Conservation (phyloP, 257 asterid species). For the Nicotiana tabacum region DNA sequence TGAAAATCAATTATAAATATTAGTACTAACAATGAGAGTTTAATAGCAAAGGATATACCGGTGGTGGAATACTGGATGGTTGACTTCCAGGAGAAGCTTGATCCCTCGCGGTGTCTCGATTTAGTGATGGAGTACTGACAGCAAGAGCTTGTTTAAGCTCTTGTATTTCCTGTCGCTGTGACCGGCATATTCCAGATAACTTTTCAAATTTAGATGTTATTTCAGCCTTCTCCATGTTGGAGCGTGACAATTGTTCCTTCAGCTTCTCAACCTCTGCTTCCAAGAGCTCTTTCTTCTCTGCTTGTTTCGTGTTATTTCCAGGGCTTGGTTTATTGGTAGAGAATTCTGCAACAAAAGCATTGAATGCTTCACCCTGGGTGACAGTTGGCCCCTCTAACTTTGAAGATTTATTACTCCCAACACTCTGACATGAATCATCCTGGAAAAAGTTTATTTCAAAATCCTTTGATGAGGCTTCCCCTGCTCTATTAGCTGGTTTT, state of each 20-base stretch:
- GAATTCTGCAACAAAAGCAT: slow-evolving; percentile 77
- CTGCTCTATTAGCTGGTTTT: slow-evolving; percentile 26
- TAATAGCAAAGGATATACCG: slow-evolving; percentile 28
- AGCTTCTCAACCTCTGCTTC: slow-evolving; percentile 78
- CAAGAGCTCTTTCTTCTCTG: slow-evolving; percentile 49
- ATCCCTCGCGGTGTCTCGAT: slow-evolving; percentile 39
- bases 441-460: slow-evolving; percentile 43
- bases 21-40: background rate
- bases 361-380: slow-evolving; percentile 46
- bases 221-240: slow-evolving; percentile 71
- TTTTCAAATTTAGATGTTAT: slow-evolving; percentile 78
- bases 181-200: slow-evolving; percentile 84
- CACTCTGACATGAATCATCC: slow-evolving; percentile 32
- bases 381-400: slow-evolving; percentile 41
- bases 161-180: slow-evolving; percentile 90
- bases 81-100: slow-evolving; percentile 48
- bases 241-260: slow-evolving; percentile 65
- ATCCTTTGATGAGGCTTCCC: slow-evolving; percentile 30
- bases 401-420: slow-evolving; percentile 36
- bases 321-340: slow-evolving; percentile 40
- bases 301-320: slow-evolving; percentile 33
- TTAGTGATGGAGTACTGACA: slow-evolving; percentile 63
- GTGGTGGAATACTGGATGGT: slow-evolving; percentile 34
- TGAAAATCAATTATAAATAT: background rate
- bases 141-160: slow-evolving; percentile 76